These are phyloP conservation scores for Podila epicladia DNA, from an alignment of 192 early-diverging fungal genomes.

Conservation along the genomic window DNA sequence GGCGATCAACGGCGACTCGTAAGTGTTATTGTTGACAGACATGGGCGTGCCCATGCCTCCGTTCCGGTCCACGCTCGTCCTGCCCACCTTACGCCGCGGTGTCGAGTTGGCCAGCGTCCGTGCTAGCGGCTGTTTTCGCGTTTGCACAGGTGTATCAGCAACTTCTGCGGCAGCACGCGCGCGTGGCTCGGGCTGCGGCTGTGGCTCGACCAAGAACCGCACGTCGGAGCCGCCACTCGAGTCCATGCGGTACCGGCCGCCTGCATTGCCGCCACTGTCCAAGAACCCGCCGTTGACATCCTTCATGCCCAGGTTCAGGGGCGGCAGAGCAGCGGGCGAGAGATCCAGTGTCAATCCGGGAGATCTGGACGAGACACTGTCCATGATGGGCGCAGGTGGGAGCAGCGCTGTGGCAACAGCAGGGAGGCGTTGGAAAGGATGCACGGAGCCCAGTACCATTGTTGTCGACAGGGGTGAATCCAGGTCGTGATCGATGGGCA, in stretches of 20 bases:
- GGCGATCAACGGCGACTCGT: constrained; percentile 22
- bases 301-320: neutral
- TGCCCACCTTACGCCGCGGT: neutral
- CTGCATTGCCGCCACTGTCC: neutral
- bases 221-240: constrained; percentile 15
- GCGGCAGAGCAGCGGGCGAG: neutral
- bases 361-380: neutral
- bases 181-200: constrained; percentile 25
- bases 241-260: neutral
- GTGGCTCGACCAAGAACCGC: constrained; percentile 11
- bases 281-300: neutral
- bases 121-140: neutral
- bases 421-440: neutral
- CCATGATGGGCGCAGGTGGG: constrained; percentile 1
- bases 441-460: neutral
- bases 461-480: too few relatives aligned
- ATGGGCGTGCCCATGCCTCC: neutral
- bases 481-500: too few relatives aligned
- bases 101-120: neutral
- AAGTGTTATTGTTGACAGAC: constrained; percentile 1
- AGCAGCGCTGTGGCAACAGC: constrained; percentile 1
- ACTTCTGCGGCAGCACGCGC: neutral
- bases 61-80: too few relatives aligned
- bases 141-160: constrained; percentile 3
- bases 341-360: neutral